phyloP scores from a whole-genome alignment of 129 eudicot genomes.

The Chrysanthemum lavandulifolium region DNA sequence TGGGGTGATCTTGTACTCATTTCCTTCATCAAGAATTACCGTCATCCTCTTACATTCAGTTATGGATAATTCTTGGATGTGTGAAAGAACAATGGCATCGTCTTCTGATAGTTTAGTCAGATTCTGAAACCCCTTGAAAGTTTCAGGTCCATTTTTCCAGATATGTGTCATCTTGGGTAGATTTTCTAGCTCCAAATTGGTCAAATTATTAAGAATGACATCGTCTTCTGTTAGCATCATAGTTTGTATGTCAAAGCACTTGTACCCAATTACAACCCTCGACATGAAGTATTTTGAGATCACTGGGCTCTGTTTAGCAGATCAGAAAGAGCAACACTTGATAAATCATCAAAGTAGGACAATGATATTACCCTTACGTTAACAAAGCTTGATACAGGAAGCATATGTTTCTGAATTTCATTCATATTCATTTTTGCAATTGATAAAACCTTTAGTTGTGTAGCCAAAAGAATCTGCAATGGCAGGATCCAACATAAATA shows the following conservation, averaged over 20 bases:
- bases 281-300: constrained; percentile 24
- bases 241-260: constrained; percentile 16
- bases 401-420: constrained; percentile 19
- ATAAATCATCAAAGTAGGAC: constrained; percentile 23
- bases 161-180: constrained; percentile 22
- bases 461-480: constrained; percentile 29
- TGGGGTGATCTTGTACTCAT: background rate
- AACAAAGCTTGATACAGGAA: background rate
- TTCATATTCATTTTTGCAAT: constrained; percentile 19
- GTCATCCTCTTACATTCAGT: constrained; percentile 24
- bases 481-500: constrained; percentile 4
- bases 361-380: constrained; percentile 23
- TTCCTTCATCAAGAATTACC: constrained; percentile 13
- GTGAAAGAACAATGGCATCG: background rate
- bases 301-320: constrained; percentile 6
- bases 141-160: constrained; percentile 19
- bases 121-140: constrained; percentile 23
- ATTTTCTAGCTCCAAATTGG: constrained; percentile 11
- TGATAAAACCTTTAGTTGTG: constrained; percentile 22
- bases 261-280: constrained; percentile 20
- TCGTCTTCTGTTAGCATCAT: constrained; percentile 11
- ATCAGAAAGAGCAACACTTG: constrained; percentile 16
- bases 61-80: constrained; percentile 27
- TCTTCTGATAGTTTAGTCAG: constrained; percentile 6
- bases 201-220: constrained; percentile 21